A percentile compares a stretch with the other conserved stretches of the same genome.
These are phyloP conservation scores for Podaxis pistillaris DNA, from an alignment of 768 basidiomycete species.

Conservation along the genomic window DNA sequence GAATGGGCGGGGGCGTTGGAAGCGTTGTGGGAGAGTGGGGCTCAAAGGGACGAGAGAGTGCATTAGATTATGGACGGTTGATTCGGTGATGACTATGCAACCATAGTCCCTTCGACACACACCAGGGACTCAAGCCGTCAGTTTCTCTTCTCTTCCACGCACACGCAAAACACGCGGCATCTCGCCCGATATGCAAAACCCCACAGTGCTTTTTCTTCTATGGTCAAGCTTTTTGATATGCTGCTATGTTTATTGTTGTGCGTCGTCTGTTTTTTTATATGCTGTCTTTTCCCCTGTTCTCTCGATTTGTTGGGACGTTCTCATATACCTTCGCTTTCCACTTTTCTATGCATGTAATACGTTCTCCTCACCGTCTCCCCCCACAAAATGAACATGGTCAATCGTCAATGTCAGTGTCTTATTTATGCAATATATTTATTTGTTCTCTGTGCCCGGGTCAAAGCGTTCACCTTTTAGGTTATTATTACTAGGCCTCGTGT, in stretches of 20 bases:
- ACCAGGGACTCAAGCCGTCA: not conserved
- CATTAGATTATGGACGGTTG: conserved; percentile 48
- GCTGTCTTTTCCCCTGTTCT: not conserved
- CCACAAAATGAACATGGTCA: not conserved
- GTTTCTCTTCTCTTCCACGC: not conserved
- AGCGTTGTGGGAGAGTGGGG: conserved; percentile 2
- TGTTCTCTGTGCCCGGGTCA: not conserved
- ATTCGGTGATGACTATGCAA: conserved; percentile 39
- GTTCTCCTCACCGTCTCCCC: not conserved
- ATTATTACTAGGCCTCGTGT: no score
- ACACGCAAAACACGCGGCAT: not conserved
- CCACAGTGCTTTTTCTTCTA: not conserved
- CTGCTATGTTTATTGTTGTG: conserved; percentile 12
- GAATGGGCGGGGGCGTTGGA: not conserved
- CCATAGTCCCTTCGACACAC: not conserved
- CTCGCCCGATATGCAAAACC: not conserved
- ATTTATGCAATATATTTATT: conserved; percentile 11
- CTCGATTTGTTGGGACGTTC: conserved; percentile 1
- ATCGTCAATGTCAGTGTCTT: not conserved
- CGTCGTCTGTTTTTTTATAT: not conserved
- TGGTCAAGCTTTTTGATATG: not conserved
- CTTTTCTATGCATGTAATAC: conserved; percentile 10
- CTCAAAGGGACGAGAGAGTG: conserved; percentile 39
- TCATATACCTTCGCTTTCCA: not conserved
- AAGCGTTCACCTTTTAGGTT: no score